Base-by-base conservation (phyloP, 306 rosid genomes). In the Herpetospermum pedunculosum region DNA sequence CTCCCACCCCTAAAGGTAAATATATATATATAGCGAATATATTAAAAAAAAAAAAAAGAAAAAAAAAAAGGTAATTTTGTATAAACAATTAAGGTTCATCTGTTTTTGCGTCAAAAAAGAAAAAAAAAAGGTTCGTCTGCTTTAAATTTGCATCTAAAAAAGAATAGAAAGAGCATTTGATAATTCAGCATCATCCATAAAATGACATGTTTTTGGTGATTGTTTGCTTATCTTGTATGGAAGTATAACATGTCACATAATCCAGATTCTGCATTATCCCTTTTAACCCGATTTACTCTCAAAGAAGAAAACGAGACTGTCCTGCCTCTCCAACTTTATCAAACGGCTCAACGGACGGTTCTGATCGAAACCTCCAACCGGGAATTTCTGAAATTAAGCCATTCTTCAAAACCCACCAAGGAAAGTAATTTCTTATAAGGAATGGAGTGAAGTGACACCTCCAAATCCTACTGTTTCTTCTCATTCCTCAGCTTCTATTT, bases 391-490 rank as follows among this genome's bases (percentile, higher is more conserved):
- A 8, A 68, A 43, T n/a, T 47, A 59, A 40, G 72, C 19, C 54
- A 41, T 41, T 67, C n/a, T n/a, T 30, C 71, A 35, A 11, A 64
- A 35, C 48, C 71, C 4, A 21, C 32, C 4, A 38, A 65, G 19
- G 40, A 25, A 40, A 5, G 50, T 15, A 12, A 30, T 34, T 60
- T 60, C 43, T 25, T 10, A 11, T 43, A 26, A 43, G 73, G 30
- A 21, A 41, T 68, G 53, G 38, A 41, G 54, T 43, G 73, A 68
- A 68, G 73, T 68, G 73, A 68, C 53, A 43, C 38, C 54, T 68
- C n/a, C 18, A 40, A 65, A 65, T 40, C n/a, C 46, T 2, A 8
- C 32, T 26, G 8, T 65, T 65, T n/a, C n/a, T 65, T 38, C 16
- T n/a, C 34, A 0, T 11, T 65, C 52, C 19, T 13, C 19, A 21